Base-by-base conservation (phyloP, 495 filamentous ascomycete genomes). In the Lasiosphaeriaceae sp. region DNA sequence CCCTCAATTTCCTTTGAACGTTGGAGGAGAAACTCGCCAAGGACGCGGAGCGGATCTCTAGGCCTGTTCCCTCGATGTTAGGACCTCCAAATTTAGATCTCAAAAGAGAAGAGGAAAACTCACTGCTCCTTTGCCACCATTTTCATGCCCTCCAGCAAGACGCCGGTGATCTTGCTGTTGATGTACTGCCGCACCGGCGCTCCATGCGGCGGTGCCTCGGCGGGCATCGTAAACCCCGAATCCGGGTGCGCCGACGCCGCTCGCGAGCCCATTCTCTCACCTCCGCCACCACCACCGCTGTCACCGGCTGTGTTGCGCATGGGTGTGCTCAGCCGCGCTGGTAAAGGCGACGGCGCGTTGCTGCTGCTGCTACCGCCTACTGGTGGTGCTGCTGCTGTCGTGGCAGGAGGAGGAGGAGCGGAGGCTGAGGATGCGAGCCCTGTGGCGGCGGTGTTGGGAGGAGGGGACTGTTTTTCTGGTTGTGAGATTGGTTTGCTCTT, bases 111-210 rank as follows among this genome's bases (percentile, higher is more conserved):
- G 37, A 41, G 46, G 6, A 26, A 51, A 50, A 81, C 89, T 68
- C 74, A 95, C 92, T 92, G 89, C 48, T 92, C 86, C 58, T 82
- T 84, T 2, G 89, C 90, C 35, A 98, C 61, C 61, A 81, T 74
- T 79, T 96, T 97, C 91, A 98, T 92, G 7, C 90, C 94, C 63
- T 97, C 92, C 34, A 98, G 69, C 59, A 98, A 66, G 52, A 86
- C 82, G 8, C 86, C 87, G 16, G 92, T 93, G 53, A 98, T 83
- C 66, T 91, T 92, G 66, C 85, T 78, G 63, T 97, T 97, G 69
- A 98, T 74, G 72, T 96, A 98, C 57, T 89, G 84, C 31, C 94
- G 81, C 2, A 90, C 88, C 4, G 92, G 90, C 1, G 90, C 90
- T 41, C 94, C 94, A 63, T 96, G 90, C 1, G 80, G 72, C 2